phyloP scores from a whole-genome alignment of 768 basidiomycete genomes.

The Scleroderma citrinum region DNA sequence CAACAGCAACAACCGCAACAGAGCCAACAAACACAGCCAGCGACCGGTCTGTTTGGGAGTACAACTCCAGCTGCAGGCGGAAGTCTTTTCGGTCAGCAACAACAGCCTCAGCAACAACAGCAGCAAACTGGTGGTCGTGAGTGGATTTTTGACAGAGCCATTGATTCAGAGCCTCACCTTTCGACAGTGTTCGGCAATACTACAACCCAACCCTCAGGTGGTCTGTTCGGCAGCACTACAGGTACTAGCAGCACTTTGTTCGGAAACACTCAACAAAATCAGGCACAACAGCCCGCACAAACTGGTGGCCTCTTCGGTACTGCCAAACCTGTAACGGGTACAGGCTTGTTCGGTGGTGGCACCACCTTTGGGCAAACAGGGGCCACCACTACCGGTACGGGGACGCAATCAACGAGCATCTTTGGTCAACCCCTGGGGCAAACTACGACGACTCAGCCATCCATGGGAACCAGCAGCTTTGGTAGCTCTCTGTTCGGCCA shows the following conservation, averaged over 20 bases:
- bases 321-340: constrained; percentile 28
- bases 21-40: constrained; percentile 18
- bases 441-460: constrained; percentile 31
- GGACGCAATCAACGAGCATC: constrained; percentile 29
- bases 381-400: constrained; percentile 26
- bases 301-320: constrained; percentile 22
- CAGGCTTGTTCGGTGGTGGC: constrained; percentile 42
- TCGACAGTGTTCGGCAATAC: constrained; percentile 34
- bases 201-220: constrained; percentile 21
- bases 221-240: constrained; percentile 34
- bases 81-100: constrained; percentile 29
- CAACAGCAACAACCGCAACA: constrained; percentile 8
- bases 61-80: constrained; percentile 12
- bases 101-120: constrained; percentile 31
- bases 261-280: constrained; percentile 29
- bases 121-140: constrained; percentile 32
- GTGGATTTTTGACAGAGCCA: constrained; percentile 6
- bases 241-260: constrained; percentile 29
- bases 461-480: constrained; percentile 29
- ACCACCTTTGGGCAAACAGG: constrained; percentile 38
- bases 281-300: constrained; percentile 33
- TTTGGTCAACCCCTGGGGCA: constrained; percentile 54
- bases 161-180: neutral
- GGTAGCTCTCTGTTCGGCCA: constrained; percentile 44
- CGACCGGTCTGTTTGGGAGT: constrained; percentile 27